Evolutionary conservation across 352 stramenopile genomes (phyloP).

Genomic region (Pythium insidiosum): DNA sequence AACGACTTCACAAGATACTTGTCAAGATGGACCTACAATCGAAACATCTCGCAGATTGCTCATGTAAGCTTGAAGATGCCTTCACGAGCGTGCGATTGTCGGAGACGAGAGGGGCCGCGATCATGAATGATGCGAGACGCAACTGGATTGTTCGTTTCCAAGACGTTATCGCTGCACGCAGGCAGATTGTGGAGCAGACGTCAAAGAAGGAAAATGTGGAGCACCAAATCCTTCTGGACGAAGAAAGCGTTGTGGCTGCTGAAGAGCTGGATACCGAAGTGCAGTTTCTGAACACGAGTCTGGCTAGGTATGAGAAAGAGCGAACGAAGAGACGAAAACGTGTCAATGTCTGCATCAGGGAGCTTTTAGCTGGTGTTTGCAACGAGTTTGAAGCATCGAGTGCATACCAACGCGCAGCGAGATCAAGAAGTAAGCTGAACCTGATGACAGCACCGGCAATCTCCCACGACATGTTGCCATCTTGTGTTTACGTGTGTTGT

Average conservation of each 20-base stretch:
- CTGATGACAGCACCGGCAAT: too few species aligned
- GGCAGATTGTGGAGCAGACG: constrained; percentile 7
- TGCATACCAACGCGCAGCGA: too few species aligned
- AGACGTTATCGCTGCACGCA: constrained; percentile 19
- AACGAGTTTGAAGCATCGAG: constrained; percentile 17
- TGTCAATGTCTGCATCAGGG: constrained; percentile 21
- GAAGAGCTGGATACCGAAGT: constrained; percentile 7
- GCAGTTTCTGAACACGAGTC: constrained; percentile 12
- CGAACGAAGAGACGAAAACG: constrained; percentile 22
- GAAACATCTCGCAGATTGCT: constrained; percentile 13
- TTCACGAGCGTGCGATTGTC: constrained; percentile 16
- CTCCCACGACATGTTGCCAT: constrained; percentile 15
- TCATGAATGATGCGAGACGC: constrained; percentile 30
- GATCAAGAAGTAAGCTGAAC: too few species aligned
- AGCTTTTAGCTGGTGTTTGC: constrained; percentile 7
- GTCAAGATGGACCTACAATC: constrained; percentile 19
- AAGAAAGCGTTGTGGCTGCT: constrained; percentile 1
- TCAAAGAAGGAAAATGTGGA: constrained; percentile 9
- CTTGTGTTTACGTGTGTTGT: constrained; percentile 26
- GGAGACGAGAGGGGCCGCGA: constrained; percentile 22
- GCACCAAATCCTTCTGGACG: constrained; percentile 2
- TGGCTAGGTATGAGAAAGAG: constrained; percentile 26
- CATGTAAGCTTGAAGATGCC: constrained; percentile 24
- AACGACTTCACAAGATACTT: constrained; percentile 12
- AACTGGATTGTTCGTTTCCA: constrained; percentile 20